phyloP scores from a whole-genome alignment of 306 rosid species.

The Rosa rugosa region DNA sequence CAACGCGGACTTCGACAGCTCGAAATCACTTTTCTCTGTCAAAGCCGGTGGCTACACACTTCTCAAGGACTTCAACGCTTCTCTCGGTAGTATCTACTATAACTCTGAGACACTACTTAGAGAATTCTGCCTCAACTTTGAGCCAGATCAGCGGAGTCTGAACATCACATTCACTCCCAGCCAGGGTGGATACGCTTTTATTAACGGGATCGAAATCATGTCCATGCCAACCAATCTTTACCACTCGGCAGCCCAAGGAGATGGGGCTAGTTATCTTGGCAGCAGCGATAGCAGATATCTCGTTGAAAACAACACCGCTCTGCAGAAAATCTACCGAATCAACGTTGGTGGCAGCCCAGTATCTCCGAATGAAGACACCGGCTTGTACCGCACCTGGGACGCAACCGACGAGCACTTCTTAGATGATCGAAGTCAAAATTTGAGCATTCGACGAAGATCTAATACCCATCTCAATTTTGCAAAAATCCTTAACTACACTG shows the following conservation, averaged over 20 bases:
- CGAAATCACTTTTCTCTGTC: conserved; percentile 16
- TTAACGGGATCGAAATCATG: conserved; percentile 68
- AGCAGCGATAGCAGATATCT: fast-evolving
- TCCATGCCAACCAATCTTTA: conserved; percentile 72
- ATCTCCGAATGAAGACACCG: conserved; percentile 3
- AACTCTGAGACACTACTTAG: background rate
- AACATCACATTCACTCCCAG: conserved; percentile 44
- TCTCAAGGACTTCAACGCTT: conserved; percentile 43
- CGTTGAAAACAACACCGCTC: conserved; percentile 4
- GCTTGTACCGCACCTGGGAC: conserved; percentile 24
- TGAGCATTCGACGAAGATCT: background rate
- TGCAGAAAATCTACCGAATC: conserved; percentile 24
- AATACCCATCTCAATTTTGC: background rate
- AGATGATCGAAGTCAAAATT: fast-evolving
- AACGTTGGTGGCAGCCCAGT: conserved; percentile 20
- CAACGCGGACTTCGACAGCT: background rate
- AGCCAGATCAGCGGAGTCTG: conserved; percentile 11
- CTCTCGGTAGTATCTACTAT: background rate
- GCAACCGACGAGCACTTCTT: fast-evolving
- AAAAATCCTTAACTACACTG: background rate
- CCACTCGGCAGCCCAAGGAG: background rate
- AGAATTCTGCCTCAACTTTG: conserved; percentile 43
- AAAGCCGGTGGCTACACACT: background rate
- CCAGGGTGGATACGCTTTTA: conserved; percentile 44
- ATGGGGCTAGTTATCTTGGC: background rate